phyloP scores from a whole-genome alignment of 1,139 yeast genomes.

The Pichia norvegensis region DNA sequence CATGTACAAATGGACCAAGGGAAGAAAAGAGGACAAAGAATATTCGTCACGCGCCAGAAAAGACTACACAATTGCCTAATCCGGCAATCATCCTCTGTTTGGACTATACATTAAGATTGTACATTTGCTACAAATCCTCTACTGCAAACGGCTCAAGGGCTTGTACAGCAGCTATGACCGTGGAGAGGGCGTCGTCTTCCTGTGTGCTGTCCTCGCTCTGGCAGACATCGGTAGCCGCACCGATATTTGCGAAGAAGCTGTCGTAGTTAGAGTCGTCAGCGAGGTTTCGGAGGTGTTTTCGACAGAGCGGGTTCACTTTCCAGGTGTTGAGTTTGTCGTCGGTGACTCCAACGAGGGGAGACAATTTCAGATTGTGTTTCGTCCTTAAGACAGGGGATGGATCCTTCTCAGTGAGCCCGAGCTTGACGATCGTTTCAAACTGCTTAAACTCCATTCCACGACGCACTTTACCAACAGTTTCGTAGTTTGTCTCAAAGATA shows the following conservation, averaged over 20 bases:
- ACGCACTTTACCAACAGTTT: constrained; percentile 12
- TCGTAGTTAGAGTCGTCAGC: not conserved
- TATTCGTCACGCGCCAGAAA: not conserved
- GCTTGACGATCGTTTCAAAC: constrained; percentile 18
- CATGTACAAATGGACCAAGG: not conserved
- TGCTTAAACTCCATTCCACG: constrained; percentile 23
- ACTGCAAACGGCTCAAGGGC: not conserved
- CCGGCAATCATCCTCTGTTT: not conserved
- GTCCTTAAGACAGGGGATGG: no score
- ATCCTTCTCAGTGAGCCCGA: constrained; percentile 7
- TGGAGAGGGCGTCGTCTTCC: not conserved
- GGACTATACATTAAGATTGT: not conserved
- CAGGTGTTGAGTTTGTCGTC: not conserved
- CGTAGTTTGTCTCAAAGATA: constrained; percentile 25
- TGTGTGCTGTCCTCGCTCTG: not conserved
- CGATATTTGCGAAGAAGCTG: not conserved
- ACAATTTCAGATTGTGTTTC: not conserved
- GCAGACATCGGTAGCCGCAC: not conserved
- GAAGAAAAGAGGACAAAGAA: not conserved
- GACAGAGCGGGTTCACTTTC: not conserved
- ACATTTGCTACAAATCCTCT: not conserved
- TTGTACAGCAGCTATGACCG: not conserved
- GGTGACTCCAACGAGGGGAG: not conserved
- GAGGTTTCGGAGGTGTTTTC: not conserved
- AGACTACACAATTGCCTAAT: not conserved